Base-by-base conservation (phyloP, 2,329 filamentous ascomycete genomes). In the Sporothrix euskadiensis region DNA sequence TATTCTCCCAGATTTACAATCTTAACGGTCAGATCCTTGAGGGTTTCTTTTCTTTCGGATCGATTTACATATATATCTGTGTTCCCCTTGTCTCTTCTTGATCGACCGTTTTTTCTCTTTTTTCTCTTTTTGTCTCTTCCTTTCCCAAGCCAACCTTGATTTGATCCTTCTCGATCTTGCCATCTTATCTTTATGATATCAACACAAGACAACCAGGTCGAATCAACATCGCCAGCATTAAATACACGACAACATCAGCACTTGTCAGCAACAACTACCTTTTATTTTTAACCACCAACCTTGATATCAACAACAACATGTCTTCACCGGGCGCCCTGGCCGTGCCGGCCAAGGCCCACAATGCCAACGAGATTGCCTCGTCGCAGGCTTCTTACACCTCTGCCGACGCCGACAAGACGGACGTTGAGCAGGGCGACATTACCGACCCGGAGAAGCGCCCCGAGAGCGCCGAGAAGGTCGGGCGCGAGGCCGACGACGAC, bases 341-440 rank as follows among this genome's bases (percentile, higher is more conserved):
- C 44, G 65, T 68, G 47, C 66, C 66, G 44, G 47, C 30, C 66
- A 52, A 54, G 68, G 49, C 39, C 59, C 39, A 14, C 39, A 44
- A 19, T n/a, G 10, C 32, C 30, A 52, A 69, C 47, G 65, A 63
- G 14, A 16, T 73, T 54, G 56, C 47, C 12, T 76, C 75, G 3
- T 76, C 75, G 2, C 74, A 70, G 35, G 70, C 69, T 0, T 76
- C 75, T 1, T 75, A 75, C 59, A 70, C 41, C 8, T 75, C 75
- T 1, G 54, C n/a, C 10, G 75, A 75, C 44, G 12, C 68, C 14
- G 75, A 76, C 35, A 76, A 76, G 75, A 71, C 30, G 3, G 71
- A 69, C 41, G 30, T 26, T 35, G 69, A 73, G 19, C 22, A 35
- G 16, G 70, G 41, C 30, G 74, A 74, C 39, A 63, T 56, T 9